Percentiles rank a stretch among this genome's conserved stretches.
These are phyloP conservation scores for Trypanosoma melophagium DNA, from an alignment of 208 protist species.

Conservation along the genomic window DNA sequence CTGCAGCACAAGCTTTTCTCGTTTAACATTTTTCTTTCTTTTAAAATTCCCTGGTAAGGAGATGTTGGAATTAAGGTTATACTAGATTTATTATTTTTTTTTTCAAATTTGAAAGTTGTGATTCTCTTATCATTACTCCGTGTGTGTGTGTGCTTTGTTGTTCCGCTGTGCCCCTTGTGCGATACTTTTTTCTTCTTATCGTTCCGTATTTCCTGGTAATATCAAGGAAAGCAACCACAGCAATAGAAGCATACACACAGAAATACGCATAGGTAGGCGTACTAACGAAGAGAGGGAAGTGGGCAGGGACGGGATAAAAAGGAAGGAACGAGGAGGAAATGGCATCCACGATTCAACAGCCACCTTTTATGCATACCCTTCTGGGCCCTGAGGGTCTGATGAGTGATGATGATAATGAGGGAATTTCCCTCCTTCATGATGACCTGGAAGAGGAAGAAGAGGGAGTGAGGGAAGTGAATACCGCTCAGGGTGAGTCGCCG, in stretches of 20 bases:
- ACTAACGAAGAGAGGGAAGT: conserved; percentile 10
- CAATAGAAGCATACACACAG: too few relatives aligned
- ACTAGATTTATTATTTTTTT: too few relatives aligned
- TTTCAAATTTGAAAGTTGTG: too few relatives aligned
- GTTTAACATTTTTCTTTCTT: background rate
- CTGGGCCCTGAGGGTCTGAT: background rate
- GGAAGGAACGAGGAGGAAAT: conserved; percentile 6
- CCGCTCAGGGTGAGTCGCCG: background rate
- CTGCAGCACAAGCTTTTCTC: background rate
- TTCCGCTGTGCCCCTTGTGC: too few relatives aligned
- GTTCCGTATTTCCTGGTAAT: too few relatives aligned
- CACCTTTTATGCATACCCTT: background rate
- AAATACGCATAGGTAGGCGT: background rate
- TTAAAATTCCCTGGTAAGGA: background rate
- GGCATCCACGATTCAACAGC: conserved; percentile 19
- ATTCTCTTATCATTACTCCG: too few relatives aligned
- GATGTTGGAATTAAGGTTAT: too few relatives aligned
- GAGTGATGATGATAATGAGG: conserved; percentile 9
- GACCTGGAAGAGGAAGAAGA: conserved; percentile 10
- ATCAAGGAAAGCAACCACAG: too few relatives aligned
- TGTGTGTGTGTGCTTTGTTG: too few relatives aligned
- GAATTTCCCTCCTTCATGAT: background rate
- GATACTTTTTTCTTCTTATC: too few relatives aligned
- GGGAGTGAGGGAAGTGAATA: background rate
- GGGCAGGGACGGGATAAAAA: background rate